Evolutionary conservation across 208 protist species (phyloP).

Genomic region (Acanthamoeba royreba): DNA sequence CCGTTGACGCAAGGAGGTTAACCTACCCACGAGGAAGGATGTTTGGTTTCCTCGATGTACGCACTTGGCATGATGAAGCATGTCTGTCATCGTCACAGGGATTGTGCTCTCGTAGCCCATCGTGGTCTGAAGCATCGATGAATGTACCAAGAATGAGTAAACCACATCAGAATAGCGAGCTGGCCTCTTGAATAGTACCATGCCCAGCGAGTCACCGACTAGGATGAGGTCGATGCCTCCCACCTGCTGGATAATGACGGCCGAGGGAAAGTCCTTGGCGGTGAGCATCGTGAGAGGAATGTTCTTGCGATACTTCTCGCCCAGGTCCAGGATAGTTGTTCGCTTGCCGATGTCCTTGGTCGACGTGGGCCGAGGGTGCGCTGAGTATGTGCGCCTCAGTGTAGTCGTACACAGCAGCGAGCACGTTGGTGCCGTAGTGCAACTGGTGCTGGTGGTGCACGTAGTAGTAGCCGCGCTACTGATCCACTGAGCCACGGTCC

Average conservation of each 20-base stretch:
- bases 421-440: background rate
- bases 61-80: slow-evolving; percentile 41
- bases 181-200: slow-evolving; percentile 73
- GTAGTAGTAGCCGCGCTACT: background rate
- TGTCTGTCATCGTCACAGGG: slow-evolving; percentile 77
- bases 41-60: slow-evolving; percentile 38
- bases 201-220: slow-evolving; percentile 82
- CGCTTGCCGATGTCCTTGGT: slow-evolving; percentile 22
- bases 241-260: slow-evolving; percentile 63
- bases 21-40: slow-evolving; percentile 34
- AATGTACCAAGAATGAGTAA: too few species aligned
- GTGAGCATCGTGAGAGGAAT: slow-evolving; percentile 77
- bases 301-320: slow-evolving; percentile 37
- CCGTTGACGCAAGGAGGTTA: too few species aligned
- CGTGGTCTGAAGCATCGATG: background rate
- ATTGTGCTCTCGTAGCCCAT: slow-evolving; percentile 76
- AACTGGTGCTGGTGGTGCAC: background rate
- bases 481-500: too few species aligned
- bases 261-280: slow-evolving; percentile 78
- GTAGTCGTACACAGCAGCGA: background rate
- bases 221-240: slow-evolving; percentile 77
- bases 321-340: background rate
- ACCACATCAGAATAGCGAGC: background rate
- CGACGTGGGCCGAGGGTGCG: slow-evolving; percentile 15
- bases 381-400: background rate